Evolutionary conservation across 306 rosid species (phyloP).

Genomic region (Coriaria nepalensis): DNA sequence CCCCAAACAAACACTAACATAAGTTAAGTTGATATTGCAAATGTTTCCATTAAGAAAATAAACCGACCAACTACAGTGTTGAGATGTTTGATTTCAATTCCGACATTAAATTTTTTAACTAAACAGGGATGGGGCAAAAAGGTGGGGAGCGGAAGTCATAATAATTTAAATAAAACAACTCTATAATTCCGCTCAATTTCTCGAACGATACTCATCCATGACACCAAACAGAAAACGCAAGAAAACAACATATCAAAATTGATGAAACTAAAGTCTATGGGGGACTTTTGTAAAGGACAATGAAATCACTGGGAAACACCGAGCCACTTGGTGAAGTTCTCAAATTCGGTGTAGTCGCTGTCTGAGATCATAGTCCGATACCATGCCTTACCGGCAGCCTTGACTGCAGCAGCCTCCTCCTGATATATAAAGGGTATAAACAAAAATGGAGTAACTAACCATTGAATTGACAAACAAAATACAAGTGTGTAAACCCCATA

Average conservation of each 20-base stretch:
- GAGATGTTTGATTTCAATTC: conserved; percentile 13
- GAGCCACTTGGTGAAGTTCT: conserved; percentile 68
- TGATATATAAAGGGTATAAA: conserved; percentile 4
- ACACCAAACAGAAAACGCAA: conserved; percentile 16
- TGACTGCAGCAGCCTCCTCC: conserved; percentile 61
- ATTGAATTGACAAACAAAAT: too few species aligned
- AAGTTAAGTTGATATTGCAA: conserved; percentile 4
- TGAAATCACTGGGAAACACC: conserved; percentile 55
- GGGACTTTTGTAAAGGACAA: neutral
- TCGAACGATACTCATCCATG: conserved; percentile 14
- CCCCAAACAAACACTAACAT: neutral
- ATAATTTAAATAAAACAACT: neutral
- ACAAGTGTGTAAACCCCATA: too few species aligned
- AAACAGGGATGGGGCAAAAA: neutral
- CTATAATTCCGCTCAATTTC: conserved; percentile 12
- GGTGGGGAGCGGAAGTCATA: neutral
- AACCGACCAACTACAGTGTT: conserved; percentile 7
- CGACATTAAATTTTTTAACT: conserved; percentile 1
- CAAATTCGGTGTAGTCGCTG: conserved; percentile 70
- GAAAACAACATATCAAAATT: conserved; percentile 13
- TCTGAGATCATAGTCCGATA: conserved; percentile 78
- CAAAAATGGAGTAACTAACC: neutral
- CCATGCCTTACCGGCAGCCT: conserved; percentile 83
- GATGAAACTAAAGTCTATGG: conserved; percentile 16
- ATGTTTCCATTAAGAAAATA: conserved; percentile 2